These are phyloP conservation scores for Zea luxurians DNA, from an alignment of 176 grass and related monocot genomes.

Conservation along the genomic window DNA sequence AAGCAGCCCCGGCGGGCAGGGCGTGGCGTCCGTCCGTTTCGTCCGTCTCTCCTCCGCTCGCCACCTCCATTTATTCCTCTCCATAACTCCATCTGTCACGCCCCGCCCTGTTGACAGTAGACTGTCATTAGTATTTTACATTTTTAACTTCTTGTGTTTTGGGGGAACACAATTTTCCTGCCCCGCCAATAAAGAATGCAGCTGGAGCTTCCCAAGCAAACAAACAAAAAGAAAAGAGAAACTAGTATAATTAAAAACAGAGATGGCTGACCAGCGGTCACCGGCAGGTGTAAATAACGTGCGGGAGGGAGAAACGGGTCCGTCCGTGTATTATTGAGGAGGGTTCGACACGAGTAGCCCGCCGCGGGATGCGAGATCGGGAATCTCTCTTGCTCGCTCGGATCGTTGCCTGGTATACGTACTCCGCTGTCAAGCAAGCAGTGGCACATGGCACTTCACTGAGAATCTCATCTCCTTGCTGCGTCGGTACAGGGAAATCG, in stretches of 20 bases:
- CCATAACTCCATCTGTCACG: not conserved
- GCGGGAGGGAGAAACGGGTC: not conserved
- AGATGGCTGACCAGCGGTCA: not conserved
- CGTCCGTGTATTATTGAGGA: too few species aligned
- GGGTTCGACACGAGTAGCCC: too few species aligned
- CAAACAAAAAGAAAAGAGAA: not conserved
- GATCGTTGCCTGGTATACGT: too few species aligned
- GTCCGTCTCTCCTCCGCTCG: not conserved
- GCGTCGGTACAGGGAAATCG: too few species aligned
- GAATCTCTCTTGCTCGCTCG: too few species aligned
- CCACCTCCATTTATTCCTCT: constrained; percentile 25
- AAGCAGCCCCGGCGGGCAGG: not conserved
- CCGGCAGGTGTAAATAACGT: not conserved
- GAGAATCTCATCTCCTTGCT: too few species aligned
- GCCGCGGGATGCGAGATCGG: too few species aligned
- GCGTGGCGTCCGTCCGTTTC: not conserved
- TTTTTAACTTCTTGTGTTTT: not conserved
- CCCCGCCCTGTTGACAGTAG: not conserved
- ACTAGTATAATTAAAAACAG: not conserved
- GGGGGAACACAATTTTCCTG: not conserved
- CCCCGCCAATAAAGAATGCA: not conserved
- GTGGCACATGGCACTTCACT: too few species aligned
- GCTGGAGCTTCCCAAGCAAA: not conserved
- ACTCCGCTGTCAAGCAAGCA: too few species aligned
- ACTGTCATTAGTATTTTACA: not conserved